Conservation (phyloP, 805 yeast genomes). For the Cyberlindnera saturnus region DNA sequence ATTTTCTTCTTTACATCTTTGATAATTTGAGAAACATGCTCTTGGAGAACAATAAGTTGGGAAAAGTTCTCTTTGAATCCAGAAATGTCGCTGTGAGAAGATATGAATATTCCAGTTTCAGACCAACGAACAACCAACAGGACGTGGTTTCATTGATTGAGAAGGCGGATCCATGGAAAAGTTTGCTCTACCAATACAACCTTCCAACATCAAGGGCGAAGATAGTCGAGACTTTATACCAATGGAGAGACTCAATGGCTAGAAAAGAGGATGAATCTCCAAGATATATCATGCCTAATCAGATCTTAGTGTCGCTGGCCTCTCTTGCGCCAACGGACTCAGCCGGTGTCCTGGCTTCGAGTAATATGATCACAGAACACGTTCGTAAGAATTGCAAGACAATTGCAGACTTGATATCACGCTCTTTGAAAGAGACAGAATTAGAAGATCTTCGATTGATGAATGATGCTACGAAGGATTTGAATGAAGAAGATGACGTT, state of each 20-base stretch:
- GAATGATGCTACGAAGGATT: constrained; percentile 20
- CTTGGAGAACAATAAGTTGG: constrained; percentile 42
- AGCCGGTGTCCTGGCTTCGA: constrained; percentile 44
- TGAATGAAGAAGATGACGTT: not conserved
- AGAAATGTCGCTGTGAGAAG: constrained; percentile 74
- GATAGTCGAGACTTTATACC: constrained; percentile 53
- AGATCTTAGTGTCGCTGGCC: constrained; percentile 57
- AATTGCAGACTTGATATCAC: constrained; percentile 51
- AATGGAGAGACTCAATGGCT: constrained; percentile 83
- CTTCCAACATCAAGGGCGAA: constrained; percentile 48
- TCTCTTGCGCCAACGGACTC: constrained; percentile 52
- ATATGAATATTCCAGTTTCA: constrained; percentile 73
- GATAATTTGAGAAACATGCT: constrained; percentile 66
- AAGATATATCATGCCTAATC: constrained; percentile 79
- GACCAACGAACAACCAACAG: constrained; percentile 29
- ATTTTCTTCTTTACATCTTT: constrained; percentile 75
- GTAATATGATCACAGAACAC: constrained; percentile 41
- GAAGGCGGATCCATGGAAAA: constrained; percentile 60
- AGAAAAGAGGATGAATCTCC: constrained; percentile 78
- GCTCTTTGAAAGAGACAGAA: constrained; percentile 16
- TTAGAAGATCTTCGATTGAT: constrained; percentile 33
- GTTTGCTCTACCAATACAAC: constrained; percentile 58
- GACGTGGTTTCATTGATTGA: constrained; percentile 45
- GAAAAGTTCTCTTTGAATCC: constrained; percentile 66
- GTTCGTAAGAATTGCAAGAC: constrained; percentile 54